phyloP scores from a whole-genome alignment of 176 grass and related monocot species.

The Bothriochloa decipiens region DNA sequence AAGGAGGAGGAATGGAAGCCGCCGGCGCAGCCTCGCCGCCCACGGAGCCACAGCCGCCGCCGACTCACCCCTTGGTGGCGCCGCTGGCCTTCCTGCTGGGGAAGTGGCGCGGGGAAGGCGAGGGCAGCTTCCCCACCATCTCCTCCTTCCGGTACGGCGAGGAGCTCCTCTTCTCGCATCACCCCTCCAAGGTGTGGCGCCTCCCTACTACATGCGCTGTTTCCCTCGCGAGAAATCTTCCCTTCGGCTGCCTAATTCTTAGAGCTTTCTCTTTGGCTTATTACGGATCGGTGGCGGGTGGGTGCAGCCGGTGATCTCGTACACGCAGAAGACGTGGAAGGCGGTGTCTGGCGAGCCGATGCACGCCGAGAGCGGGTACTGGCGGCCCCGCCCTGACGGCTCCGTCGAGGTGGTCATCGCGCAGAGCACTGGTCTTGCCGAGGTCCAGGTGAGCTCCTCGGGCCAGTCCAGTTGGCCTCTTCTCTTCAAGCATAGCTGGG shows the following conservation, averaged over 20 bases:
- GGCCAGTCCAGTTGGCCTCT: not conserved
- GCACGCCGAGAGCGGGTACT: conserved; percentile 94
- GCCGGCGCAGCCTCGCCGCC: conserved; percentile 16
- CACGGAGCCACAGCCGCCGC: conserved; percentile 54
- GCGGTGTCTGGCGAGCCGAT: conserved; percentile 74
- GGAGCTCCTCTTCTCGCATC: conserved; percentile 86
- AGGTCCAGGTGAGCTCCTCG: conserved; percentile 65
- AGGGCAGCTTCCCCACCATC: conserved; percentile 86
- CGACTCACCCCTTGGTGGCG: conserved; percentile 63
- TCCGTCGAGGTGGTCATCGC: conserved; percentile 80
- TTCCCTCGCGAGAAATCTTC: not conserved
- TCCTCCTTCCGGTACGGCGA: conserved; percentile 87
- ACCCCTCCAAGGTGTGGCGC: conserved; percentile 68
- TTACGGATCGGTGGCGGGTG: not conserved
- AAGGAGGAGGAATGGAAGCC: conserved; percentile 44
- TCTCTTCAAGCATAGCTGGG: not conserved
- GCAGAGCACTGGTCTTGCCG: conserved; percentile 84
- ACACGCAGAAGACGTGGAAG: conserved; percentile 89
- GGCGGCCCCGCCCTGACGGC: conserved; percentile 69
- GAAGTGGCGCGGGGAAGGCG: conserved; percentile 77
- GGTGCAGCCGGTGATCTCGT: conserved; percentile 83
- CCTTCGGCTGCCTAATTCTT: conserved; percentile 1
- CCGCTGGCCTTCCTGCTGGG: conserved; percentile 71
- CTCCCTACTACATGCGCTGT: not conserved
- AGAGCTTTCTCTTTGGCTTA: not conserved